Base-by-base conservation (phyloP, 371 early-diverging fungal genomes). In the Lichtheimia ramosa region DNA sequence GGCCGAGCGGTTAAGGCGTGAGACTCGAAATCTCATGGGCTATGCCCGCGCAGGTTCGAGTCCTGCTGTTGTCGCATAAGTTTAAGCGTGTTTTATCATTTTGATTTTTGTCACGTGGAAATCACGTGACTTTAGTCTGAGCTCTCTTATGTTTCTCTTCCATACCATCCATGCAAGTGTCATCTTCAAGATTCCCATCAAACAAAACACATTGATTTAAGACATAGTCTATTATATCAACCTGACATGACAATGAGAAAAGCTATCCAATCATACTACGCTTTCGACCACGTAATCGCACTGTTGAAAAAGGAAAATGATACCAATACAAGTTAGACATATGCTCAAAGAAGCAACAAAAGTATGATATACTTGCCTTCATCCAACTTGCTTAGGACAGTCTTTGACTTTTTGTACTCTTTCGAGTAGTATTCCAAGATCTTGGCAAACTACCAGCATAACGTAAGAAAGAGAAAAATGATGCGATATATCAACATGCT, bases 281-380 rank as follows among this genome's bases (percentile, higher is more conserved):
- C 75, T 96, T 97, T 46, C 96, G 84, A 14, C 98, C 96, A 63
- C 96, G 83, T 66, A 89, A 69, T 51, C 96, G 85, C 59, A 96
- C 95, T 92, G 68, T 40, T 40, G 24, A 14, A n/a, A 24, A 1
- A 48, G 15, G 21, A 58, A 3, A 21, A 40, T 43, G 21, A 41
- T 39, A 53, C 49, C 39, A 58, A 24, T 48, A 43, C 56, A 24
- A n/a, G 41, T 40, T 24, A 24, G 24, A 1, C 27, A 27, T 41
- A 15, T 7, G 15, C 10, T 18, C 48, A 41, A 14, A 52, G 10
- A 48, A 5, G 16, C 42, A 3, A n/a, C 23, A 15, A 18, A 43
- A 18, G 24, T 5, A 7, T 4, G 25, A 7, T 40, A 20, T 49
- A 14, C 50, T 76, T 82, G 92, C 95, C 97, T 63, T 95, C 94